Percentiles rank a stretch among this genome's conserved stretches.
These are phyloP conservation scores for Tetradesmus lagerheimii DNA, from an alignment of 139 green algal genomes.

Conservation along the genomic window DNA sequence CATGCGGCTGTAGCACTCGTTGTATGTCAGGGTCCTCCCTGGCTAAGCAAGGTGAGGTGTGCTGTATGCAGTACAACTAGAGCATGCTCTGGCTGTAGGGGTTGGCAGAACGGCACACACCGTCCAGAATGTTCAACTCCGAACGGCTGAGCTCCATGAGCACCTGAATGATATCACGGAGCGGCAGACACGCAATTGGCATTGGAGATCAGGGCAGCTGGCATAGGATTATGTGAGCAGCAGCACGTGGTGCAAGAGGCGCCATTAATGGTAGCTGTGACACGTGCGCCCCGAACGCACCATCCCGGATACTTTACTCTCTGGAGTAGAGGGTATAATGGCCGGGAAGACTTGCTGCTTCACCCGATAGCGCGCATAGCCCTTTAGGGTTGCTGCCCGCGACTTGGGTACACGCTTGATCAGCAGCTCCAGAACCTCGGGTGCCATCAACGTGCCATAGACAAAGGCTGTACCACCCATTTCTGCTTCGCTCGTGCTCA, in stretches of 20 bases:
- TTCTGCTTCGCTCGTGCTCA: background rate
- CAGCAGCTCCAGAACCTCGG: slow-evolving; percentile 70
- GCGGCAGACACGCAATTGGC: slow-evolving; percentile 49
- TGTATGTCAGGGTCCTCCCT: too few relatives aligned
- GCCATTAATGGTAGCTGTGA: background rate
- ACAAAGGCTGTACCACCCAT: slow-evolving; percentile 41
- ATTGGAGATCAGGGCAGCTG: background rate
- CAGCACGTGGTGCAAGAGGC: background rate
- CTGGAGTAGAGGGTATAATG: slow-evolving; percentile 48
- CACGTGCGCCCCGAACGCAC: slow-evolving; percentile 13
- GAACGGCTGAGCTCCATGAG: slow-evolving; percentile 65
- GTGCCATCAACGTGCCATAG: slow-evolving; percentile 48
- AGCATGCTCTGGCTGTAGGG: background rate
- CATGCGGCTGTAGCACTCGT: background rate
- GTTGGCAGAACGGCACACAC: slow-evolving; percentile 36
- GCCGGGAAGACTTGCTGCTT: slow-evolving; percentile 76
- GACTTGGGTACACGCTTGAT: slow-evolving; percentile 62
- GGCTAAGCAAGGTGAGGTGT: too few relatives aligned
- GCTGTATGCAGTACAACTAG: background rate
- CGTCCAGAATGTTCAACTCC: slow-evolving; percentile 78
- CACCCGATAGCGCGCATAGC: slow-evolving; percentile 71
- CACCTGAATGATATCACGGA: slow-evolving; percentile 55
- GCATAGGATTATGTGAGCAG: background rate
- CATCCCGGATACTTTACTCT: slow-evolving; percentile 54
- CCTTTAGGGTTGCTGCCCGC: slow-evolving; percentile 60